Base-by-base conservation (phyloP, 1,139 yeast species). In the Blastobotrys ciferrii region DNA sequence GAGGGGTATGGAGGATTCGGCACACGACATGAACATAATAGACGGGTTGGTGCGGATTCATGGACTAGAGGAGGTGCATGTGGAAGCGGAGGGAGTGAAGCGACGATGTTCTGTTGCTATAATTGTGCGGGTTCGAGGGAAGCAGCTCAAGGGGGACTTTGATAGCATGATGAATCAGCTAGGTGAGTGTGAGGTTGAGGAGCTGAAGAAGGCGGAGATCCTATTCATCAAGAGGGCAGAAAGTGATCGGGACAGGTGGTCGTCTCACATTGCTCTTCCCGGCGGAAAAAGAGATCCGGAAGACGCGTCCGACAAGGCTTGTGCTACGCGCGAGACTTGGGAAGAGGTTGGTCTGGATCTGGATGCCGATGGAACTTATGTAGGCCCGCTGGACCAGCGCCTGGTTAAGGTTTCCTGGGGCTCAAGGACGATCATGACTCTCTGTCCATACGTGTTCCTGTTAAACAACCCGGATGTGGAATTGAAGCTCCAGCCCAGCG, bases 291-390 rank as follows among this genome's bases (percentile, higher is more conserved):
- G 69, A 11, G 74, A 70, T 41, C 60, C 65, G 2, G 65, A 58
- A 4, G 74, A 68, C 44, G 62, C 55, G 15, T 56, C 64, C 17
- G 70, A 67, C 45, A 33, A 60, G 9, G 64, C 59, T 13, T 60
- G 70, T 1, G 74, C 74, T 0, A 53, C 61, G 6, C 62, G 74
- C 3, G 74, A 70, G 48, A 58, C 74, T 0, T 30, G 11, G 2
- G 74, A 70, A 52, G 74, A 70, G 46, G 72, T 70, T 9, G 73
- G 74, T 4, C 49, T 70, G 4, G 72, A 69, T 48, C 57, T 70
- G 13, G 36, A 17, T 1, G 37, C 39, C 4, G 49, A 55, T 19
- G 68, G 61, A 3, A 38, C 55, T 4, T 61, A 53, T 41, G 61
- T 67, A 11, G 73, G 73, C 2, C 61, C 70, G 2, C 52, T 70